Base-by-base conservation (phyloP, 73 alveolate genomes). In the Paramecium sexaurelia region DNA sequence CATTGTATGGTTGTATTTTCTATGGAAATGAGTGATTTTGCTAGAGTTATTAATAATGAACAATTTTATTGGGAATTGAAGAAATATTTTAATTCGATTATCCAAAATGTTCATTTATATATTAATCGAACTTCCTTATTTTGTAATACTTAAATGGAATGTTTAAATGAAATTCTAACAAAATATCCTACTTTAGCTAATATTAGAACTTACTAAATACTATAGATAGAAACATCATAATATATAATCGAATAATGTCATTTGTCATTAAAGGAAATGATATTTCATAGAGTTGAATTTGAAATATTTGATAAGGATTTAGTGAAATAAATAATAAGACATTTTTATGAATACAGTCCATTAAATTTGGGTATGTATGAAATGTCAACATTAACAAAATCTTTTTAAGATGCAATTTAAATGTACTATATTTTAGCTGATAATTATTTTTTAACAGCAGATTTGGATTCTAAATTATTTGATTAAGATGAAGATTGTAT, bases 121-220 rank as follows among this genome's bases (percentile, higher is more conserved):
- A 45, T 78, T 6, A 39, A 40, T 22, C 8, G 55, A 40, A 40
- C 71, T 17, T 78, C 90, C 6, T 41, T 39, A 45, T 78, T 39
- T 13, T 37, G 75, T 15, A 78, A 78, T 78, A 24, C 43, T 22
- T 7, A 78, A 40, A 78, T 78, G 90, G 90, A 78, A 43, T 24
- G n/a, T 41, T 78, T 78, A 32, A 78, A 78, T 78, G 71, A 78
- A 17, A 20, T 27, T 10, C 73, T 78, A 1, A 45, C 40, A 24
- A 78, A 78, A 78, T 78, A 78, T 78, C 75, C 10, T 19, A 40
- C 75, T 78, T 43, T 78, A 78, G 90, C 90, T 9, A 78, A 78
- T 43, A 24, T 78, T 24, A 78, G 90, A 43, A 78, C 90, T 15
- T 78, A 78, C 19, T 13, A 78, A 45, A 43, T 78, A 41, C 19